These are phyloP conservation scores for Erodium moschatum DNA, from an alignment of 441 rosid species.

Conservation along the genomic window DNA sequence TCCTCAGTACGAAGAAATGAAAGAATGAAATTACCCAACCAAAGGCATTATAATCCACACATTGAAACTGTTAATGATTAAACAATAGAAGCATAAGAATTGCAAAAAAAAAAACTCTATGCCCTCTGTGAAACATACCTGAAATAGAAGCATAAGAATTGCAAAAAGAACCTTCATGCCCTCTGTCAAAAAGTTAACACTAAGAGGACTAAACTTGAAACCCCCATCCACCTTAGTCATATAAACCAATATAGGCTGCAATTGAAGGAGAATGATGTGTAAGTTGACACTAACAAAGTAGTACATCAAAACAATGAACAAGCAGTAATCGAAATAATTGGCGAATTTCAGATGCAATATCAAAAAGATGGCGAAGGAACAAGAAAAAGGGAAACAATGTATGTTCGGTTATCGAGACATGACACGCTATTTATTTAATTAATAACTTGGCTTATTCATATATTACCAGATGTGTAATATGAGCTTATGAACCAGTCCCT, in stretches of 20 bases:
- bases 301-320: not conserved
- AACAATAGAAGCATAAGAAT: too few relatives aligned
- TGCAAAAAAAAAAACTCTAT: not conserved
- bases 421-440: too few relatives aligned
- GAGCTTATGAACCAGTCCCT: not conserved
- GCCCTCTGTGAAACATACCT: constrained; percentile 36
- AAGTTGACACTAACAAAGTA: not conserved
- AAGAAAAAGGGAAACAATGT: not conserved
- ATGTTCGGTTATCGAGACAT: not conserved
- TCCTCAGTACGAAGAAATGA: not conserved
- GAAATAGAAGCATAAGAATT: constrained; percentile 61
- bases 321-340: not conserved
- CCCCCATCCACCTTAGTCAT: constrained; percentile 88
- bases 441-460: not conserved
- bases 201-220: constrained; percentile 74
- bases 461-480: not conserved
- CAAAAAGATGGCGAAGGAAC: constrained; percentile 1
- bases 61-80: not conserved
- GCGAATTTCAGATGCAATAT: not conserved
- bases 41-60: too few relatives aligned
- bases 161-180: constrained; percentile 71
- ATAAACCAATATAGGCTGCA: constrained; percentile 85
- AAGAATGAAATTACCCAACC: not conserved
- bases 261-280: constrained; percentile 15
- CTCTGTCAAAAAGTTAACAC: constrained; percentile 88